Conservation (phyloP, 2,329 filamentous ascomycete species). For the Leptographium procerum region DNA sequence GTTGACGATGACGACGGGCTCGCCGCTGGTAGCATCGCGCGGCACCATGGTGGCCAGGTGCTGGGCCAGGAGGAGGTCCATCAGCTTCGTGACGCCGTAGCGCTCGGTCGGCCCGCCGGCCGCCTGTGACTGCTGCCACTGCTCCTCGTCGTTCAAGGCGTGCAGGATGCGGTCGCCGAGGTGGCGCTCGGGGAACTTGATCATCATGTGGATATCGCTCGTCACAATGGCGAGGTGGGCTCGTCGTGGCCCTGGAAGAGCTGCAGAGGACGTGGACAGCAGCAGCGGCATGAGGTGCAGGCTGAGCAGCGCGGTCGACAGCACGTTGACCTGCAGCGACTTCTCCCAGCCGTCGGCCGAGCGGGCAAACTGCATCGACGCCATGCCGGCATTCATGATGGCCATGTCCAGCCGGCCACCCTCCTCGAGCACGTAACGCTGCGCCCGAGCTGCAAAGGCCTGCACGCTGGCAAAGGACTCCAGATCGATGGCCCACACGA, state of each 20-base stretch:
- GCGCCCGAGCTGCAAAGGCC: conserved; percentile 1
- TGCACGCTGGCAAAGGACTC: conserved; percentile 27
- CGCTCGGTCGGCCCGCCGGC: conserved; percentile 5
- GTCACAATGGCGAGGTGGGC: not conserved
- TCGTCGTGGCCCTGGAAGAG: not conserved
- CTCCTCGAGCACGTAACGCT: conserved; percentile 6
- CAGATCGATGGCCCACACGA: conserved; percentile 38
- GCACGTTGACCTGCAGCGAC: conserved; percentile 29
- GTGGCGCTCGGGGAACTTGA: not conserved
- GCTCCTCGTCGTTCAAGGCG: conserved; percentile 17
- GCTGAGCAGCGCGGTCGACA: conserved; percentile 29
- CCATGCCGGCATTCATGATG: conserved; percentile 5
- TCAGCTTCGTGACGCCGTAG: conserved; percentile 20
- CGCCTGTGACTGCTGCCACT: conserved; percentile 15
- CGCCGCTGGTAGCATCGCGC: not conserved
- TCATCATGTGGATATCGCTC: not conserved
- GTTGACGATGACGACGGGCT: conserved; percentile 20
- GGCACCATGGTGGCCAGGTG: conserved; percentile 15
- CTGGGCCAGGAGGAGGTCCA: conserved; percentile 11
- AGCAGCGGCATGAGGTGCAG: conserved; percentile 28
- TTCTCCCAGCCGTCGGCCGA: conserved; percentile 25
- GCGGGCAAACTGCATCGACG: not conserved
- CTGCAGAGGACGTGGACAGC: not conserved
- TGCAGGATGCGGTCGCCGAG: conserved; percentile 15
- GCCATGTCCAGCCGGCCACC: conserved; percentile 1